phyloP scores from a whole-genome alignment of 352 stramenopile genomes.

The Phytophthora agathidicida region DNA sequence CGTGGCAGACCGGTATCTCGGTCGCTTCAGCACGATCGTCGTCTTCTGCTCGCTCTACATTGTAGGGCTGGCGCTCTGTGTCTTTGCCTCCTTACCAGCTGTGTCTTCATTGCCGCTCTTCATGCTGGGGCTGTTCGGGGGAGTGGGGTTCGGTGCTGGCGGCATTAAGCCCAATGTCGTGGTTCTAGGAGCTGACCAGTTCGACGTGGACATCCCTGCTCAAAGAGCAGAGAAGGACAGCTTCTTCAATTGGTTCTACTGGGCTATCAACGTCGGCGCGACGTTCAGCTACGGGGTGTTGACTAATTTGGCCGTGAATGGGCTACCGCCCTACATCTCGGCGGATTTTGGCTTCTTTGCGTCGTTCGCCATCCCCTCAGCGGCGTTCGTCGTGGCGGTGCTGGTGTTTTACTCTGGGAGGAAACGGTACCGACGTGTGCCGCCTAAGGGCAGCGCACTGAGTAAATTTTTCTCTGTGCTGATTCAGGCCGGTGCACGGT shows the following conservation, averaged over 20 bases:
- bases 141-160: slow-evolving; percentile 70
- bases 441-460: slow-evolving; percentile 80
- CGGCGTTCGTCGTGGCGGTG: slow-evolving; percentile 82
- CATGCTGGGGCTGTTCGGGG: slow-evolving; percentile 84
- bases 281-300: slow-evolving; percentile 92
- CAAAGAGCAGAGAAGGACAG: slow-evolving; percentile 84
- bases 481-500: slow-evolving; percentile 60
- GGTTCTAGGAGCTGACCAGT: slow-evolving; percentile 82
- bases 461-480: slow-evolving; percentile 76
- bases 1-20: slow-evolving; percentile 79
- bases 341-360: slow-evolving; percentile 88
- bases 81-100: slow-evolving; percentile 57
- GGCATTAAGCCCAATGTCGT: slow-evolving; percentile 84
- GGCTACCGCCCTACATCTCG: slow-evolving; percentile 82
- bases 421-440: slow-evolving; percentile 63
- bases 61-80: slow-evolving; percentile 67
- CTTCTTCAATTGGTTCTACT: slow-evolving; percentile 96
- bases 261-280: slow-evolving; percentile 92
- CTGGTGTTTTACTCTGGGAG: slow-evolving; percentile 82
- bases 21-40: slow-evolving; percentile 81
- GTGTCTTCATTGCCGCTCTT: slow-evolving; percentile 75
- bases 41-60: slow-evolving; percentile 82
- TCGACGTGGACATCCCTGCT: slow-evolving; percentile 70
- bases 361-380: slow-evolving; percentile 86
- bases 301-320: slow-evolving; percentile 91